Conservation (phyloP, 306 rosid genomes). For the Geum urbanum region DNA sequence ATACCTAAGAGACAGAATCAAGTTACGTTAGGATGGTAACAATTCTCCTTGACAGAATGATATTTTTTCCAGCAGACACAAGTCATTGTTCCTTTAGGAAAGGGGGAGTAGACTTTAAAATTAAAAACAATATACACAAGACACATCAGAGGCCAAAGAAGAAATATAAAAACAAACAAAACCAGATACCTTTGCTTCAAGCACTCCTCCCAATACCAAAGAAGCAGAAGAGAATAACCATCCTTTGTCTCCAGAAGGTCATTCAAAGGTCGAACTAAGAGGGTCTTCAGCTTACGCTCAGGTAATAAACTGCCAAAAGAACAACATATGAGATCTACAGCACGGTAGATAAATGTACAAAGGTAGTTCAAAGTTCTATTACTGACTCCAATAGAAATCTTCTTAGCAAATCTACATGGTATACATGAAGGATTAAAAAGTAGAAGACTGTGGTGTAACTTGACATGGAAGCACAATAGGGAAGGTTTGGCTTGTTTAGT, state of each 20-base stretch:
- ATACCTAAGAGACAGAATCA: conserved; percentile 45
- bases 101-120: background rate
- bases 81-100: background rate
- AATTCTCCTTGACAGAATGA: background rate
- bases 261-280: conserved; percentile 64
- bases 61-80: background rate
- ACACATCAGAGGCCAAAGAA: background rate
- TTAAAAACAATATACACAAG: no score
- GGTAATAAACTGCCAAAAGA: conserved; percentile 65
- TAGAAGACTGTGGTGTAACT: background rate
- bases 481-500: background rate
- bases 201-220: conserved; percentile 97
- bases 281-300: conserved; percentile 79
- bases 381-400: conserved; percentile 2
- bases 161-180: conserved; percentile 13
- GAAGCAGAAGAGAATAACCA: conserved; percentile 81
- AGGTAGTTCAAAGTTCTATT: background rate
- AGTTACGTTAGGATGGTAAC: conserved; percentile 9
- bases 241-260: conserved; percentile 77
- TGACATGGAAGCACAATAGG: background rate
- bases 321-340: conserved; percentile 8
- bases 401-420: background rate
- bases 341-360: background rate
- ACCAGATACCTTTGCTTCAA: conserved; percentile 76
- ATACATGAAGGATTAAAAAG: background rate